Percentiles rank a stretch among this genome's conserved stretches.
These are phyloP conservation scores for Alternaria viburni DNA, from an alignment of 2,329 filamentous ascomycete genomes.

Conservation along the genomic window DNA sequence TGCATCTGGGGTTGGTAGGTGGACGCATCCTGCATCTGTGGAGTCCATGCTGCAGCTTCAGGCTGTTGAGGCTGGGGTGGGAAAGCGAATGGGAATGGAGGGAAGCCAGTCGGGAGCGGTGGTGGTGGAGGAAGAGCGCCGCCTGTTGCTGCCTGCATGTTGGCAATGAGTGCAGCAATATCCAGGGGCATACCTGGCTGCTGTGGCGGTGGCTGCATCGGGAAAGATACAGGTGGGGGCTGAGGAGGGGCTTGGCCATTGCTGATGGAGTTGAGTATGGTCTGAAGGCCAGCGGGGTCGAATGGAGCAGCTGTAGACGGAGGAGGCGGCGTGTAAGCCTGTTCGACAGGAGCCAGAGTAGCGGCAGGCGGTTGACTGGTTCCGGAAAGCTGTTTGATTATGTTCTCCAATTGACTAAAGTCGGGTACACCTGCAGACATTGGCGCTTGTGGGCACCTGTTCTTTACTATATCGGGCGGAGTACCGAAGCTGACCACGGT, in stretches of 20 bases:
- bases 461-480: conserved; percentile 36
- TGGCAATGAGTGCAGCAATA: conserved; percentile 29
- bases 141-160: conserved; percentile 28
- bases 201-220: conserved; percentile 18
- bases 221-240: conserved; percentile 16
- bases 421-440: conserved; percentile 22
- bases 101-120: conserved; percentile 28
- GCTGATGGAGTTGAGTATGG: conserved; percentile 29
- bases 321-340: conserved; percentile 26
- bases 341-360: conserved; percentile 18
- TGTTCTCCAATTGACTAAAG: conserved; percentile 34
- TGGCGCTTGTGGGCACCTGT: conserved; percentile 29
- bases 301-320: conserved; percentile 23
- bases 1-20: conserved; percentile 16
- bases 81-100: conserved; percentile 23
- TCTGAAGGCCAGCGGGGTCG: conserved; percentile 39
- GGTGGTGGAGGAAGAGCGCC: conserved; percentile 30
- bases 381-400: conserved; percentile 36
- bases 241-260: conserved; percentile 21
- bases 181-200: conserved; percentile 26
- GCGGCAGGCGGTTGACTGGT: conserved; percentile 14
- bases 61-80: conserved; percentile 19
- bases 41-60: conserved; percentile 14
- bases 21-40: conserved; percentile 21
- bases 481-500: conserved; percentile 48